Percentiles rank a stretch among this genome's conserved stretches.
phyloP scores from a whole-genome alignment of 1,139 yeast genomes.

The Saccharomyces hybrid region DNA sequence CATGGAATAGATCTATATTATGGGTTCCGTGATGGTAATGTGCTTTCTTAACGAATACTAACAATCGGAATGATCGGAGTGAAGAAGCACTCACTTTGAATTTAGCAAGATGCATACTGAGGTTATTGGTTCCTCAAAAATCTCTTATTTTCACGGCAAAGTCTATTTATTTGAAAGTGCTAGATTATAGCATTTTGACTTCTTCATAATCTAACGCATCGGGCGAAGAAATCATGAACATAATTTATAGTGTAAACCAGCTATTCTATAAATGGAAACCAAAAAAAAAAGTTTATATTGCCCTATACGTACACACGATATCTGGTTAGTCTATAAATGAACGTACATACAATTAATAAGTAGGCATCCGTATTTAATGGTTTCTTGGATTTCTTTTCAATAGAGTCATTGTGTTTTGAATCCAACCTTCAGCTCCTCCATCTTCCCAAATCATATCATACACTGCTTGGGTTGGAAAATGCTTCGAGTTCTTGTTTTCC shows the following conservation, averaged over 20 bases:
- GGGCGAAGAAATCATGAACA: background rate
- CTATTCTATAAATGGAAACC: background rate
- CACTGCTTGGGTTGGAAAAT: slow-evolving; percentile 35
- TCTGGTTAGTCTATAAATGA: background rate
- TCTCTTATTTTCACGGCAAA: background rate
- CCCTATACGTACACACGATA: background rate
- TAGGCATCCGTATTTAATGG: slow-evolving; percentile 15
- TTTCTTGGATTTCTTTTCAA: slow-evolving; percentile 37
- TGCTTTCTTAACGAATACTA: background rate
- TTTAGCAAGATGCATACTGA: background rate
- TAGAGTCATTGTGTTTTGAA: slow-evolving; percentile 63
- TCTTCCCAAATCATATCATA: slow-evolving; percentile 57
- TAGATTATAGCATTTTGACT: background rate
- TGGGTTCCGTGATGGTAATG: background rate
- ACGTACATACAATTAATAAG: background rate
- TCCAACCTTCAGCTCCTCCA: slow-evolving; percentile 92
- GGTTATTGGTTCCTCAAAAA: background rate
- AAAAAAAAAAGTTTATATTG: background rate
- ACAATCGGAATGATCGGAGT: background rate
- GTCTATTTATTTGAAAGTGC: background rate
- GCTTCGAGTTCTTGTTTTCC: slow-evolving; percentile 21
- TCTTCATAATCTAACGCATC: background rate
- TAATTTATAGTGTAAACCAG: background rate
- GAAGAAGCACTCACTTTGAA: background rate
- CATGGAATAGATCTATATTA: slow-evolving; percentile 4